Percentiles rank a stretch among this genome's conserved stretches.
These are phyloP conservation scores for Pestalotiopsis sp. DNA, from an alignment of 2,329 filamentous ascomycete species.

Conservation along the genomic window DNA sequence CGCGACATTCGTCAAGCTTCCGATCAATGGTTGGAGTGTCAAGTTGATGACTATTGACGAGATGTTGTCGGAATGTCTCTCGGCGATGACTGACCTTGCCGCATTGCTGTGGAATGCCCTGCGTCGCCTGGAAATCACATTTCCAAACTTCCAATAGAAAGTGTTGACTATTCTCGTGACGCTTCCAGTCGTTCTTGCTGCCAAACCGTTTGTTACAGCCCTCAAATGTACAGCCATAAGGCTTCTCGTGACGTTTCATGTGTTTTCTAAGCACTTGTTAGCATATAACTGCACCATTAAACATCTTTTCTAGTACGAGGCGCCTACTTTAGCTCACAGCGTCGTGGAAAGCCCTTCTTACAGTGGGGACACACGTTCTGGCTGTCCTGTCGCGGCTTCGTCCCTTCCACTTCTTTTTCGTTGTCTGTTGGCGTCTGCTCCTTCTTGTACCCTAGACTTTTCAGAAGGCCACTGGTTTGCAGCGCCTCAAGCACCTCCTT, in stretches of 20 bases:
- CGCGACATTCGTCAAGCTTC: constrained; percentile 53
- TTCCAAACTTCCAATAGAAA: constrained; percentile 70
- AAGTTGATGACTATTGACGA: constrained; percentile 50
- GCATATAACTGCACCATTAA: constrained; percentile 10
- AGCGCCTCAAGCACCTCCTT: constrained; percentile 24
- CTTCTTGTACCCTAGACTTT: constrained; percentile 24
- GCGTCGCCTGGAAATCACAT: constrained; percentile 50
- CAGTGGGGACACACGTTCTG: constrained; percentile 40
- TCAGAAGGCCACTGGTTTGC: constrained; percentile 22
- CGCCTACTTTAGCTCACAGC: constrained; percentile 58
- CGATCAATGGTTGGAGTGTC: constrained; percentile 35
- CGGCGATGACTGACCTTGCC: constrained; percentile 57
- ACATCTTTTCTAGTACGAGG: neutral
- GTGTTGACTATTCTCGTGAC: constrained; percentile 83
- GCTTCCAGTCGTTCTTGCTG: constrained; percentile 94
- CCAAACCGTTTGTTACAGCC: constrained; percentile 74
- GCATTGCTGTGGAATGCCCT: constrained; percentile 42
- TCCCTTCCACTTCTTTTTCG: constrained; percentile 16
- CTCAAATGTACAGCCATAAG: constrained; percentile 77
- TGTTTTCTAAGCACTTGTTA: constrained; percentile 66
- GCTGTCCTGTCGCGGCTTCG: constrained; percentile 16
- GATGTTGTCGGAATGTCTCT: constrained; percentile 62
- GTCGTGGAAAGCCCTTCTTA: constrained; percentile 46
- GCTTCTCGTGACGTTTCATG: constrained; percentile 75
- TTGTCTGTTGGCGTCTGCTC: constrained; percentile 16